These are phyloP conservation scores for Candida freyschussii DNA, from an alignment of 1,139 yeast genomes.

Conservation along the genomic window DNA sequence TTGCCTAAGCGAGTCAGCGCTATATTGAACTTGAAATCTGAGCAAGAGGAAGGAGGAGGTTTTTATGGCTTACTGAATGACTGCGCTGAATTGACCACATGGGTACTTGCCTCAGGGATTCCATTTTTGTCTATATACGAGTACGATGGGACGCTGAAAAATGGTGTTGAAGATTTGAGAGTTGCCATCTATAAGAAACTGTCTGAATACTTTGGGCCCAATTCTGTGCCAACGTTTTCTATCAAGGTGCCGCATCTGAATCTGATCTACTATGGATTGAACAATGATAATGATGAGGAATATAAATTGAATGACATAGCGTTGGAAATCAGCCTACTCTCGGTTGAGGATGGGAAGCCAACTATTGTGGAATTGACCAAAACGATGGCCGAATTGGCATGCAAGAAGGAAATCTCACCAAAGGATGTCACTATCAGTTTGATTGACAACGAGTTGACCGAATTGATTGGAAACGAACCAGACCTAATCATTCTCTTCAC, in stretches of 20 bases:
- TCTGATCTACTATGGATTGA: slow-evolving; percentile 40
- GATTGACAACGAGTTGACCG: slow-evolving; percentile 69
- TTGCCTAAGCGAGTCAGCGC: slow-evolving; percentile 76
- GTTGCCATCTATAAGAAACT: slow-evolving; percentile 58
- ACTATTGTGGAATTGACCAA: slow-evolving; percentile 84
- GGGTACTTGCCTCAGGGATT: slow-evolving; percentile 87
- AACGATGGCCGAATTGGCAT: slow-evolving; percentile 76
- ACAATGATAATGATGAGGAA: slow-evolving; percentile 31
- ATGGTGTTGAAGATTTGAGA: slow-evolving; percentile 51
- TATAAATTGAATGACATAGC: slow-evolving; percentile 34
- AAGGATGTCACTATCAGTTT: slow-evolving; percentile 69
- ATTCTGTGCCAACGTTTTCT: slow-evolving; percentile 55
- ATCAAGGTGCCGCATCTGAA: slow-evolving; percentile 61
- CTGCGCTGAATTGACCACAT: slow-evolving; percentile 71
- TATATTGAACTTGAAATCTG: slow-evolving; percentile 64
- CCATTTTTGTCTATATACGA: slow-evolving; percentile 73
- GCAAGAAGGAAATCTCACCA: slow-evolving; percentile 53
- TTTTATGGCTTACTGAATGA: slow-evolving; percentile 75
- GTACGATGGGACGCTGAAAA: slow-evolving; percentile 62
- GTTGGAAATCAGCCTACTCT: slow-evolving; percentile 61
- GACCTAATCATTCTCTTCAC: slow-evolving; percentile 81
- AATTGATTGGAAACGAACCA: slow-evolving; percentile 84
- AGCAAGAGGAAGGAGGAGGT: slow-evolving; percentile 85
- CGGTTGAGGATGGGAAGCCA: slow-evolving; percentile 81
- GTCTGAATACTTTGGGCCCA: slow-evolving; percentile 69